Percentiles rank a stretch among this genome's conserved stretches.
Conservation (phyloP, 2,329 filamentous ascomycete species). For the Alternaria hordeiaustralica region DNA sequence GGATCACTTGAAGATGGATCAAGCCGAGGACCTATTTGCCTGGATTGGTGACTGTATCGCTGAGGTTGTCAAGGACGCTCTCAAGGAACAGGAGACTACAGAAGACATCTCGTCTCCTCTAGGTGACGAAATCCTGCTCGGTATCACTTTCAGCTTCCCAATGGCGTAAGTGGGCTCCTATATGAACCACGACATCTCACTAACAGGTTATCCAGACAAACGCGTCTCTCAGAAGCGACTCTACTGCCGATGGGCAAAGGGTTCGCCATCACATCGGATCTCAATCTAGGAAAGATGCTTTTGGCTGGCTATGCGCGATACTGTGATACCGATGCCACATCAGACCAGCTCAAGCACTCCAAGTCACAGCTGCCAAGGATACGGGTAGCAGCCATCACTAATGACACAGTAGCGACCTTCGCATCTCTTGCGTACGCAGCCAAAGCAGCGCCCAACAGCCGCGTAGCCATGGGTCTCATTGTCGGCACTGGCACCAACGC, state of each 20-base stretch:
- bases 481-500: conserved; percentile 84
- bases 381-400: conserved; percentile 76
- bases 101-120: conserved; percentile 35
- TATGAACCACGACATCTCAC: neutral
- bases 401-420: conserved; percentile 80
- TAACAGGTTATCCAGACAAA: conserved; percentile 53
- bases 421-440: conserved; percentile 78
- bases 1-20: conserved; percentile 74
- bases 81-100: conserved; percentile 41
- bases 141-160: conserved; percentile 74
- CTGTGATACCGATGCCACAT: conserved; percentile 50
- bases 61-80: conserved; percentile 69
- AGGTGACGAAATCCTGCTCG: conserved; percentile 62
- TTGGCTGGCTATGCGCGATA: conserved; percentile 65
- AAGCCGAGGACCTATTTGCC: conserved; percentile 76
- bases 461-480: conserved; percentile 79
- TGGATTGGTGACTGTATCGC: conserved; percentile 84
- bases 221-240: conserved; percentile 66
- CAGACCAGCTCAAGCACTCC: conserved; percentile 13
- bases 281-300: conserved; percentile 67
- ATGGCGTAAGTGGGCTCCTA: conserved; percentile 55
- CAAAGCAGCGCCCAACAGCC: conserved; percentile 65
- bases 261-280: conserved; percentile 66
- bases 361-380: conserved; percentile 61
- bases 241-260: conserved; percentile 75